Evolutionary conservation across 805 yeast species (phyloP).

Genomic region (Blastobotrys americana): DNA sequence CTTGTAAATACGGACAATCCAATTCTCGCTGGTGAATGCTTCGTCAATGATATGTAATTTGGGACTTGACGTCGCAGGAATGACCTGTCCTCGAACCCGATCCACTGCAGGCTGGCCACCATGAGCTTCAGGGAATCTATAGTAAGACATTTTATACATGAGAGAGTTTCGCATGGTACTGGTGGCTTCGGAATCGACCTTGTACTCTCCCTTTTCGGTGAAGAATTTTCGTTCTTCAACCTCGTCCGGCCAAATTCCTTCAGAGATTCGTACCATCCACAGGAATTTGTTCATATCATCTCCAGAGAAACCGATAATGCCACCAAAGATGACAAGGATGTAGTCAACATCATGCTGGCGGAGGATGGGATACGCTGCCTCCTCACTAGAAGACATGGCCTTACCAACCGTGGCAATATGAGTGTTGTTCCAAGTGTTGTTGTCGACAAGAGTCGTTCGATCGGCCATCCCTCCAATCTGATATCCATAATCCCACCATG

Average conservation of each 20-base stretch:
- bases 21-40: conserved; percentile 90
- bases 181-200: conserved; percentile 75
- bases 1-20: conserved; percentile 92
- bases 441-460: conserved; percentile 95
- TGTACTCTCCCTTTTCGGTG: conserved; percentile 79
- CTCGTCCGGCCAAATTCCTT: conserved; percentile 99
- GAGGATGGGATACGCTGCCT: conserved; percentile 79
- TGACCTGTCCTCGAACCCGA: conserved; percentile 80
- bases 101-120: conserved; percentile 45
- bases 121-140: conserved; percentile 70
- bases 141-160: conserved; percentile 91
- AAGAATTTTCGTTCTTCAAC: conserved; percentile 78
- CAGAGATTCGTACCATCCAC: conserved; percentile 99
- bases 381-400: conserved; percentile 90
- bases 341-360: conserved; percentile 92
- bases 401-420: conserved; percentile 99
- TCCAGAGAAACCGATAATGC: conserved; percentile 86
- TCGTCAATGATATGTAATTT: conserved; percentile 78
- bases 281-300: conserved; percentile 94
- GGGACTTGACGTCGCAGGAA: conserved; percentile 43
- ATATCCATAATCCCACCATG: conserved; percentile 99
- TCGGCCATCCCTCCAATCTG: conserved; percentile 99
- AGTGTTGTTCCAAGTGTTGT: conserved; percentile 98
- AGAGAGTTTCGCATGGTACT: conserved; percentile 80
- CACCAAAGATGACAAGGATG: conserved; percentile 89